Base-by-base conservation (phyloP, 345 rosid species). In the Eucalyptus virginea region DNA sequence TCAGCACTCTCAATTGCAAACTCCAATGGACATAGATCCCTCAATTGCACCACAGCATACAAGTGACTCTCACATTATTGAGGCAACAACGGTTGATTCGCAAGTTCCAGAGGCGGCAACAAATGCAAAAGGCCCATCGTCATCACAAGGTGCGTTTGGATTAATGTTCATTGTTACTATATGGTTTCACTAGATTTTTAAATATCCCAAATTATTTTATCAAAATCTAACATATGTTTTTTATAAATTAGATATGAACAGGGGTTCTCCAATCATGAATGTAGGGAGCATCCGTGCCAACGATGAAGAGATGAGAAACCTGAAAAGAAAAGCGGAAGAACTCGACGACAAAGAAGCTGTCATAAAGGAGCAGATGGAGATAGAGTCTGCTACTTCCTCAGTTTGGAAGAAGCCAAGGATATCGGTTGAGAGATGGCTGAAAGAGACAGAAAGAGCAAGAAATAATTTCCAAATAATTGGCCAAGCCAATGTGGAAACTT, bases 171-270 rank as follows among this genome's bases (percentile, higher is more conserved):
- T 45, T 45, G 48, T 10, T 45, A 0, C 11, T 45, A 0, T 45
- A 0, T 10, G 0, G 48, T 45, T 45, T 11, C 0, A 1, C 0
- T 45, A 45, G 48, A 45, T 45, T 3, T 12, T 45, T 45, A 45
- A 45, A 45, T 10, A 10, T 10, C 48, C 48, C 48, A 3, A 1
- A 45, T 45, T 45, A 45, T 0, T 45, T 45, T 10, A 45, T 10
- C 0, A 1, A 45, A 45, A 10, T 45, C 12, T 45, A 45, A 45
- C 48, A 3, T 7, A 42, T 45, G 4, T 10, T 45, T 45, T 45
- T 47, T 45, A 10, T 45, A 45, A 0, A 45, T 45, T 45, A 45
- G 52, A 50, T 2, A 1, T 50, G 52, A 5, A 50, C 52, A 50
- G 52, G 52, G 14, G 18, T 50, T 50, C 0, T 50, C 52, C 19